Evolutionary conservation across 352 stramenopile genomes (phyloP).

Genomic region (Phytopythium vexans): DNA sequence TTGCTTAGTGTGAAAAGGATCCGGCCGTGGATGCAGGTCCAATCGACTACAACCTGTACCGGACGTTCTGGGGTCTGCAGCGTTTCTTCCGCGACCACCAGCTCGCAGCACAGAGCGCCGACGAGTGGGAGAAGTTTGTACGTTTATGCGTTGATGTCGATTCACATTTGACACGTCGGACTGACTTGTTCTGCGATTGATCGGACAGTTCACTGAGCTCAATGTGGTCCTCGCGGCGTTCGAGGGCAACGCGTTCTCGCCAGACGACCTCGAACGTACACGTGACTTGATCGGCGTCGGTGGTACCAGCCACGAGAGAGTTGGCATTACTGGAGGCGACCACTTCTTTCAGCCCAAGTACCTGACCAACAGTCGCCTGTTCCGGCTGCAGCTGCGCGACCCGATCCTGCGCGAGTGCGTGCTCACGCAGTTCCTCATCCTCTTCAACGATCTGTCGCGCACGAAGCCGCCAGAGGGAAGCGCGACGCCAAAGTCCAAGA

Average conservation of each 20-base stretch:
- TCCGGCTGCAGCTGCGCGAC: constrained; percentile 88
- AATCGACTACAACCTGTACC: constrained; percentile 91
- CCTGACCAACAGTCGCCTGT: constrained; percentile 89
- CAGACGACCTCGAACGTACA: constrained; percentile 71
- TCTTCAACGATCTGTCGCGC: constrained; percentile 72
- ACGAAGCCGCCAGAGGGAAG: constrained; percentile 44
- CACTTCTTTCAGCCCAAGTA: constrained; percentile 93
- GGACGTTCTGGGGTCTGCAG: constrained; percentile 90
- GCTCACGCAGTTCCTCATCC: constrained; percentile 83
- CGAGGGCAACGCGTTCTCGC: constrained; percentile 84
- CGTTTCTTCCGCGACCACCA: constrained; percentile 80
- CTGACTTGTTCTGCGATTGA: constrained; percentile 1
- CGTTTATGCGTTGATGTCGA: constrained; percentile 13
- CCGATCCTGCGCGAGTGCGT: constrained; percentile 88
- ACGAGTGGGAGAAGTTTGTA: constrained; percentile 86
- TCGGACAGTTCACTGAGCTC: constrained; percentile 61
- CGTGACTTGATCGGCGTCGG: constrained; percentile 37
- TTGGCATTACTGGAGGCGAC: constrained; percentile 26
- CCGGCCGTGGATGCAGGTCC: constrained; percentile 36
- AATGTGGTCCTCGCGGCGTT: constrained; percentile 79
- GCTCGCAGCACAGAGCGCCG: constrained; percentile 51
- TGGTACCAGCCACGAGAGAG: constrained; percentile 33
- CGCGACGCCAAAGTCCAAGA: constrained; percentile 52
- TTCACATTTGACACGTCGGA: not conserved
- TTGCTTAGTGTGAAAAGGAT: constrained; percentile 18